Evolutionary conservation across 495 filamentous ascomycete species (phyloP).

Genomic region (Cenococcum geophilum): DNA sequence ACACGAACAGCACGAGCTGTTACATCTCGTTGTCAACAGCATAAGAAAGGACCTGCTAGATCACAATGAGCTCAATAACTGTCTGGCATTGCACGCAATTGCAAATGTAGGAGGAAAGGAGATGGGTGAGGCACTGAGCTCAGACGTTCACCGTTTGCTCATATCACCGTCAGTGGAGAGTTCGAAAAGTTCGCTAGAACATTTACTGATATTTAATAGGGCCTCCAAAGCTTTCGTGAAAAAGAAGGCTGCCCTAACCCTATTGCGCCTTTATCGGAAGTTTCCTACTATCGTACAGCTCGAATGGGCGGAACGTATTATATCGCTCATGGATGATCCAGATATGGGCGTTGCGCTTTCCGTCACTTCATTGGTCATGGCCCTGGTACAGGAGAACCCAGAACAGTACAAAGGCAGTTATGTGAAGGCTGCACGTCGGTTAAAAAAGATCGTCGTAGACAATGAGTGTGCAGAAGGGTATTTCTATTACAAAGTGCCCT

Average conservation of each 20-base stretch:
- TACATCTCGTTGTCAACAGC: slow-evolving; percentile 96
- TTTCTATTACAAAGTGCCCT: slow-evolving; percentile 97
- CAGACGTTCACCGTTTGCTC: slow-evolving; percentile 86
- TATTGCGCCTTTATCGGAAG: slow-evolving; percentile 95
- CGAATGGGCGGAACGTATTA: slow-evolving; percentile 96
- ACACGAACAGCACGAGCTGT: slow-evolving; percentile 91
- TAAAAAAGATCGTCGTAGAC: slow-evolving; percentile 86
- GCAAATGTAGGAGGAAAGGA: slow-evolving; percentile 95
- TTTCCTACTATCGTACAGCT: slow-evolving; percentile 86
- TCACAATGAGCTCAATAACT: slow-evolving; percentile 95
- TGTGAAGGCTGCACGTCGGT: slow-evolving; percentile 78
- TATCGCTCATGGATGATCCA: slow-evolving; percentile 94
- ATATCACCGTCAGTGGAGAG: slow-evolving; percentile 77
- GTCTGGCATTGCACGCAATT: slow-evolving; percentile 95
- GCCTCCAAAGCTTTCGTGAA: slow-evolving; percentile 98
- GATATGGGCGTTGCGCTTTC: slow-evolving; percentile 94
- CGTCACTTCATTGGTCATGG: slow-evolving; percentile 94
- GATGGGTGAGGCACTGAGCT: slow-evolving; percentile 92
- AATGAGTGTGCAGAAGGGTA: slow-evolving; percentile 84
- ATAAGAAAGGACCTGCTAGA: slow-evolving; percentile 94
- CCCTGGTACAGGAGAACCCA: slow-evolving; percentile 83
- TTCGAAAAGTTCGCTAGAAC: neutral
- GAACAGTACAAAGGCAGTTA: slow-evolving; percentile 93
- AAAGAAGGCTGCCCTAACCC: slow-evolving; percentile 95
- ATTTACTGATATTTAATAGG: slow-evolving; percentile 40